phyloP scores from a whole-genome alignment of 352 stramenopile species.

The Phytophthora foliorum region DNA sequence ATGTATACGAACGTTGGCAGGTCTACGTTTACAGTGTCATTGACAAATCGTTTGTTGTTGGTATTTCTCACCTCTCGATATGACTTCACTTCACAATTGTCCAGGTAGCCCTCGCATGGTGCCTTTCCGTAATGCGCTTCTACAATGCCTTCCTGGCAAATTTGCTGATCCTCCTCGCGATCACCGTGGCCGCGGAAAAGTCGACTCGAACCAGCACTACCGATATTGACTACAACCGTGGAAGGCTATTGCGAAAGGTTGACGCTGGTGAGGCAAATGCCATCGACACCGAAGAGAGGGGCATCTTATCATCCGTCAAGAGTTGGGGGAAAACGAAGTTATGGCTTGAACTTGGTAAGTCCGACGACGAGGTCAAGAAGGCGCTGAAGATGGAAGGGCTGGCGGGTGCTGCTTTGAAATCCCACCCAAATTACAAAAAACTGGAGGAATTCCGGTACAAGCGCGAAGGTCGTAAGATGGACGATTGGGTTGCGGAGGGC shows the following conservation, averaged over 20 bases:
- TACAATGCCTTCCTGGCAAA: neutral
- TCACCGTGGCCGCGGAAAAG: neutral
- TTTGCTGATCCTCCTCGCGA: neutral
- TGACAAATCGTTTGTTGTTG: no score
- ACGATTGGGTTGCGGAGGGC: neutral
- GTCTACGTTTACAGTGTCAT: no score
- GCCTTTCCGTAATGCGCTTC: neutral
- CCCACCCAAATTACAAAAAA: constrained; percentile 3
- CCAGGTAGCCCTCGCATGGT: neutral
- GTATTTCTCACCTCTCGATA: no score
- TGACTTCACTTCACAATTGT: neutral
- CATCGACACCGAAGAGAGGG: constrained; percentile 1
- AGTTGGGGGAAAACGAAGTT: neutral
- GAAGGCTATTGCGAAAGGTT: neutral
- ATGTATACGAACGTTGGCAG: no score
- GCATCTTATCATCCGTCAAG: neutral
- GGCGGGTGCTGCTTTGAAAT: neutral
- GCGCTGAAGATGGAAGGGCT: neutral
- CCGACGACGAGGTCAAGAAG: constrained; percentile 1
- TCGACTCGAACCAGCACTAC: neutral
- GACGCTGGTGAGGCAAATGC: neutral
- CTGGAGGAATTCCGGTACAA: constrained; percentile 1
- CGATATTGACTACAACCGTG: neutral
- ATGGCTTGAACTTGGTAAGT: neutral
- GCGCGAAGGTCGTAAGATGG: neutral